phyloP scores from a whole-genome alignment of 2,329 filamentous ascomycete species.

The Sarocladium brachiariae region DNA sequence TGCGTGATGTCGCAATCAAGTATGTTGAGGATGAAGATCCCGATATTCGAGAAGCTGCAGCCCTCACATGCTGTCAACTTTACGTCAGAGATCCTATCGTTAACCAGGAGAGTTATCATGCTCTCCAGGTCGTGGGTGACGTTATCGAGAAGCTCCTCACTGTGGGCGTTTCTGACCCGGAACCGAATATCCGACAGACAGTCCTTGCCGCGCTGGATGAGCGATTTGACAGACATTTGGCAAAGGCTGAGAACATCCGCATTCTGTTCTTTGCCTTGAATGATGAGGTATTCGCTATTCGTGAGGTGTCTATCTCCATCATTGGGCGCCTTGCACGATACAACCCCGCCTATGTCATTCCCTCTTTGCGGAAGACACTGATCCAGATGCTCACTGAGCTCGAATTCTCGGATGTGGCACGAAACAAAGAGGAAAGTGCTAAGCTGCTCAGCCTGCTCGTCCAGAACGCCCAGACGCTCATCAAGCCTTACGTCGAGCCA shows the following conservation, averaged over 20 bases:
- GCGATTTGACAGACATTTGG: conserved; percentile 93
- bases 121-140: conserved; percentile 93
- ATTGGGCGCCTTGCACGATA: conserved; percentile 86
- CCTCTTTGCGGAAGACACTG: conserved; percentile 86
- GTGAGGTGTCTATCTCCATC: conserved; percentile 92
- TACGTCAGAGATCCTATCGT: conserved; percentile 97
- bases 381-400: conserved; percentile 95
- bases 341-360: conserved; percentile 97
- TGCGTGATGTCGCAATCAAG: conserved; percentile 94
- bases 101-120: conserved; percentile 94
- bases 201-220: conserved; percentile 85
- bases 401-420: conserved; percentile 87
- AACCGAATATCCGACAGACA: conserved; percentile 80
- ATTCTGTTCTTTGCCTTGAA: conserved; percentile 94
- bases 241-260: conserved; percentile 93
- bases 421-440: conserved; percentile 94
- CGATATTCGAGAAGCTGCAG: conserved; percentile 87
- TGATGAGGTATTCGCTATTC: conserved; percentile 85
- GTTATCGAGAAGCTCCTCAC: conserved; percentile 96
- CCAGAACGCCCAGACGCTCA: conserved; percentile 83
- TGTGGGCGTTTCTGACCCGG: conserved; percentile 86
- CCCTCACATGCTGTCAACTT: conserved; percentile 94
- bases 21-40: conserved; percentile 96
- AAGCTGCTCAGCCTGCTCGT: conserved; percentile 89
- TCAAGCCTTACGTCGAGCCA: conserved; percentile 93